Base-by-base conservation (phyloP, 768 basidiomycete genomes). In the Chalciporus chontae region DNA sequence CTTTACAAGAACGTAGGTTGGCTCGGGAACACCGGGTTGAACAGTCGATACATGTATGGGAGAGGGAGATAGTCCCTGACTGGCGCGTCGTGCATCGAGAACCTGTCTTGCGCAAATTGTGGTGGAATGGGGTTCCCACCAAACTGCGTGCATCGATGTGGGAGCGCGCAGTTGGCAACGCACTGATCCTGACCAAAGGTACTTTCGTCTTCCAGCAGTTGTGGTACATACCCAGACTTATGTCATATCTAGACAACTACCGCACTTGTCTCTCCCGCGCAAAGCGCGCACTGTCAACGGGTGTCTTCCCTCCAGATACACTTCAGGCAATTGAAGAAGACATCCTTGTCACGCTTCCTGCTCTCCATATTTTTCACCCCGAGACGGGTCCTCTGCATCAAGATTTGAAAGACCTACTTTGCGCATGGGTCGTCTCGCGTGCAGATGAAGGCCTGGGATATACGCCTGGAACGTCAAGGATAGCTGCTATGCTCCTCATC, bases 71-170 rank as follows among this genome's bases (percentile, higher is more conserved):
- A 49, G 59, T 87, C 17, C 90, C 91, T 0, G 87, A 94, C 64
- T 94, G 90, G 90, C 81, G 77, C 43, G 76, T 79, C 19, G 87
- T 91, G 7, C 64, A 83, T 63, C 81, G 77, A 57, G 82, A 88
- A 53, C 73, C 84, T 0, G 67, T 68, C 9, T 69, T 93, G 45
- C 79, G 85, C 27, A 80, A 76, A 61, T 61, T 94, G 8, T 95
- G 92, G 93, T 92, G 91, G 91, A 75, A 75, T 26, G 93, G 93
- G 3, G 88, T 94, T 57, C 93, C 93, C 3, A 78, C 86, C 0
- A 87, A 89, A 61, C 67, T 91, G 47, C 79, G 93, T 27, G 85
- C 87, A 4, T 64, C 76, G 1, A 77, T 94, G 74, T 95, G 93
- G 93, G 82, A 88, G 64, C 77, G 76, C 45, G 90, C 86, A n/a